Conservation (phyloP, 2,329 filamentous ascomycete species). For the Knufia fluminis region DNA sequence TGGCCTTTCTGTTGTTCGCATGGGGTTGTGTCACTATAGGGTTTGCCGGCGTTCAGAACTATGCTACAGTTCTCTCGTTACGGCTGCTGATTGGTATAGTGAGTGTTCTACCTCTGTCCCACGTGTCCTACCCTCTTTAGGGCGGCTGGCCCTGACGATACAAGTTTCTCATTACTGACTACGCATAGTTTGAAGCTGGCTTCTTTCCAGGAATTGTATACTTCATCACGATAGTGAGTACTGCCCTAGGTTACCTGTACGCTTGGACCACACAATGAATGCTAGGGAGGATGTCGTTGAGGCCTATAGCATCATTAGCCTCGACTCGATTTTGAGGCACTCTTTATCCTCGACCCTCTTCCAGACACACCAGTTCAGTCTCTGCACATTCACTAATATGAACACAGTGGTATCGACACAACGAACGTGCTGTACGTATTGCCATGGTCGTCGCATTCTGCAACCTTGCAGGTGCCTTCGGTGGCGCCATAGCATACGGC, state of each 20-base stretch:
- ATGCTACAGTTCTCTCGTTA: slow-evolving; percentile 36
- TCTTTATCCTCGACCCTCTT: too few species aligned
- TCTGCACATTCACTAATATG: too few species aligned
- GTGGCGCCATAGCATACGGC: slow-evolving; percentile 33
- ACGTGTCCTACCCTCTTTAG: slow-evolving; percentile 37
- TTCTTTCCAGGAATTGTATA: slow-evolving; percentile 43
- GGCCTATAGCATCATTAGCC: too few species aligned
- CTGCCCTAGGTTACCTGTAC: too few species aligned
- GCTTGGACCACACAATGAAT: too few species aligned
- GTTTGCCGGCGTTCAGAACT: slow-evolving; percentile 36
- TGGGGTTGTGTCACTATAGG: slow-evolving; percentile 43
- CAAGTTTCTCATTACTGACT: slow-evolving; percentile 31
- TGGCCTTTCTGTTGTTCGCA: slow-evolving; percentile 42
- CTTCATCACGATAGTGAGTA: slow-evolving; percentile 43
- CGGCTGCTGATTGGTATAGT: slow-evolving; percentile 40
- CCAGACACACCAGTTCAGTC: too few species aligned
- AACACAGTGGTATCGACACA: slow-evolving; percentile 50
- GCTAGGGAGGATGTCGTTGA: too few species aligned
- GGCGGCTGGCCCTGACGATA: slow-evolving; percentile 33
- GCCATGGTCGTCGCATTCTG: slow-evolving; percentile 46
- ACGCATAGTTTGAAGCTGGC: slow-evolving; percentile 40
- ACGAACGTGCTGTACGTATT: slow-evolving; percentile 51
- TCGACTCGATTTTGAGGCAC: too few species aligned
- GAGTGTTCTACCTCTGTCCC: slow-evolving; percentile 33
- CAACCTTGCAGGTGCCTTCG: slow-evolving; percentile 46